Evolutionary conservation across 345 rosid species (phyloP).

Genomic region (Syzygium jambos): DNA sequence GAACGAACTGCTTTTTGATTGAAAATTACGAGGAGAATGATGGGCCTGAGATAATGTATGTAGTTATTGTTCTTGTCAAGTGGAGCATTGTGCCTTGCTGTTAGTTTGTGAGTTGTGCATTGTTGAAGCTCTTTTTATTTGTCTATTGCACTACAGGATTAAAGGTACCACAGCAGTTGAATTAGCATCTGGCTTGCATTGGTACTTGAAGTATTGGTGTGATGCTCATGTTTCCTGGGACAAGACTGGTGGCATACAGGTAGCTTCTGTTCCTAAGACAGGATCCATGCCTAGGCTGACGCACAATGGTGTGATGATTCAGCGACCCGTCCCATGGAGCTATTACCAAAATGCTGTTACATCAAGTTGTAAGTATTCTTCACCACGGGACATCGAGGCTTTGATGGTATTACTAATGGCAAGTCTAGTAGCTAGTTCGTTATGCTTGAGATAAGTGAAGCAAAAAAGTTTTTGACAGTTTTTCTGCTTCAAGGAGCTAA

Average conservation of each 20-base stretch:
- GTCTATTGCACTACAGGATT: conserved; percentile 30
- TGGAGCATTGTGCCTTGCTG: neutral
- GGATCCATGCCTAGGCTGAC: conserved; percentile 63
- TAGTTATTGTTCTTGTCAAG: conserved; percentile 1
- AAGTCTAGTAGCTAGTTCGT: neutral
- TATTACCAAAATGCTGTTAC: conserved; percentile 97
- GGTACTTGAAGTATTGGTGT: conserved; percentile 84
- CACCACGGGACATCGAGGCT: neutral
- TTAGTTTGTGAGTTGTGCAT: neutral
- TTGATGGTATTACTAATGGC: neutral
- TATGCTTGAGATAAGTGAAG: neutral
- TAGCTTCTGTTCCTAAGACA: conserved; percentile 62
- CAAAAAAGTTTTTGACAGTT: neutral
- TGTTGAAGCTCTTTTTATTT: neutral
- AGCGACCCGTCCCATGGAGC: conserved; percentile 90
- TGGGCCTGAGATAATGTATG: conserved; percentile 76
- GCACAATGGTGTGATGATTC: conserved; percentile 52
- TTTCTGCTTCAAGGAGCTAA: neutral
- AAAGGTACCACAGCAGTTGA: conserved; percentile 85
- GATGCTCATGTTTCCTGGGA: conserved; percentile 94
- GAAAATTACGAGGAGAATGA: conserved; percentile 25
- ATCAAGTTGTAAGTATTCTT: conserved; percentile 63
- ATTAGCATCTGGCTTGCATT: conserved; percentile 83
- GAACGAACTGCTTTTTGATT: conserved; percentile 59
- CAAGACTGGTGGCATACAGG: conserved; percentile 85